Evolutionary conservation across 2,329 filamentous ascomycete species (phyloP).

Genomic region (Trichoderma afroharzianum): DNA sequence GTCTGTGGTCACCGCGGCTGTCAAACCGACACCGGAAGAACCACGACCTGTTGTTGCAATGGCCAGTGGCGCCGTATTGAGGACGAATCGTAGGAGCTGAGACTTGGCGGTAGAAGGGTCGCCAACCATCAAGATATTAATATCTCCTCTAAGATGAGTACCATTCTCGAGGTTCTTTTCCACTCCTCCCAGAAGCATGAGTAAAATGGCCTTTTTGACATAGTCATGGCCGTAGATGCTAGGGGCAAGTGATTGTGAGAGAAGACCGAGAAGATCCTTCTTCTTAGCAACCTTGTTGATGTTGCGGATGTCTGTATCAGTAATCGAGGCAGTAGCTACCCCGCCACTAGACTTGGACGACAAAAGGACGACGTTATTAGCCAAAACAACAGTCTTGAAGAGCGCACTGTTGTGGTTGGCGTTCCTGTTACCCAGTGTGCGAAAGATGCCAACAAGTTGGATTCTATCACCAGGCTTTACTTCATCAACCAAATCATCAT

Average conservation of each 20-base stretch:
- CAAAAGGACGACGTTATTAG: slow-evolving; percentile 90
- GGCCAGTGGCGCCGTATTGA: slow-evolving; percentile 93
- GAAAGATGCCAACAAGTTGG: slow-evolving; percentile 93
- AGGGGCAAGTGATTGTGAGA: slow-evolving; percentile 90
- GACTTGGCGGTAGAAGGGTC: slow-evolving; percentile 98
- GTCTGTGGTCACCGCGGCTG: slow-evolving; percentile 91
- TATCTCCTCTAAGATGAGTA: slow-evolving; percentile 95
- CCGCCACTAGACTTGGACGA: slow-evolving; percentile 96
- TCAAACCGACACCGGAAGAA: slow-evolving; percentile 95
- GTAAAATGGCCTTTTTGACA: slow-evolving; percentile 94
- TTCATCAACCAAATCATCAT: slow-evolving; percentile 92
- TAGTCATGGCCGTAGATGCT: slow-evolving; percentile 97
- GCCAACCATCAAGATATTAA: slow-evolving; percentile 99
- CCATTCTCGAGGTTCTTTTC: slow-evolving; percentile 99
- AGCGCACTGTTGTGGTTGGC: slow-evolving; percentile 85
- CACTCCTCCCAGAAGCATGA: slow-evolving; percentile 92
- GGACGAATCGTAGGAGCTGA: slow-evolving; percentile 92
- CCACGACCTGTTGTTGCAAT: slow-evolving; percentile 96
- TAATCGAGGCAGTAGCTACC: slow-evolving; percentile 86
- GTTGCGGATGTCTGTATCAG: slow-evolving; percentile 94
- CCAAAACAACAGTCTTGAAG: slow-evolving; percentile 90
- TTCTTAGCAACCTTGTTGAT: slow-evolving; percentile 98
- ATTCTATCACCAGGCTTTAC: slow-evolving; percentile 95
- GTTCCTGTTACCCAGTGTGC: slow-evolving; percentile 92
- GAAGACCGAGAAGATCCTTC: slow-evolving; percentile 84